These are phyloP conservation scores for Hysterium pulicare DNA, from an alignment of 2,329 filamentous ascomycete species.

Conservation along the genomic window DNA sequence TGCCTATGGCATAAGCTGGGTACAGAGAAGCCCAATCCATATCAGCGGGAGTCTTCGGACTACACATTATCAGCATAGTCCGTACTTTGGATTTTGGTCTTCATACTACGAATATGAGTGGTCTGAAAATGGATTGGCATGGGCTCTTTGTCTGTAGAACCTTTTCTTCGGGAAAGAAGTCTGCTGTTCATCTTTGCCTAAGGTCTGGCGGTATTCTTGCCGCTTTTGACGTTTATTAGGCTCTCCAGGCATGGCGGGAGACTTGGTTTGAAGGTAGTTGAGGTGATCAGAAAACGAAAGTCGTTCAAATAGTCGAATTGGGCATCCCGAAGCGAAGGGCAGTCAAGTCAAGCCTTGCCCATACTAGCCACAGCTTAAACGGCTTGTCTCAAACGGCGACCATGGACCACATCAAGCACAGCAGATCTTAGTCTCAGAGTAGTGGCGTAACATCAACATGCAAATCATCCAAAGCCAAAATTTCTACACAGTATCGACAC, in stretches of 20 bases:
- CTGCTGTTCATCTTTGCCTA: slow-evolving; percentile 36
- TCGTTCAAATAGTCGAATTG: no score
- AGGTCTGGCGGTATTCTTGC: slow-evolving; percentile 42
- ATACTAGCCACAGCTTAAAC: no score
- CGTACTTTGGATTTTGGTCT: not conserved
- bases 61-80: slow-evolving; percentile 38
- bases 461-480: no score
- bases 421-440: no score
- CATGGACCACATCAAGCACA: no score
- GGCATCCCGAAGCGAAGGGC: no score
- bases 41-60: slow-evolving; percentile 70
- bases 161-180: slow-evolving; percentile 82
- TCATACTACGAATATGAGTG: slow-evolving; percentile 80
- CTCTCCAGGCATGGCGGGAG: slow-evolving; percentile 36
- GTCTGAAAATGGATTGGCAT: slow-evolving; percentile 97
- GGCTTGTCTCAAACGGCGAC: no score
- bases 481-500: slow-evolving; percentile 3
- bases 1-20: slow-evolving; percentile 64
- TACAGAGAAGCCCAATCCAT: slow-evolving; percentile 93
- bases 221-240: slow-evolving; percentile 44
- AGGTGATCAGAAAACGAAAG: no score
- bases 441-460: no score
- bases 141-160: slow-evolving; percentile 92
- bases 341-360: no score
- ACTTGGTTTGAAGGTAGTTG: slow-evolving; percentile 3